phyloP scores from a whole-genome alignment of 768 basidiomycete species.

The Sarcodon sp. region DNA sequence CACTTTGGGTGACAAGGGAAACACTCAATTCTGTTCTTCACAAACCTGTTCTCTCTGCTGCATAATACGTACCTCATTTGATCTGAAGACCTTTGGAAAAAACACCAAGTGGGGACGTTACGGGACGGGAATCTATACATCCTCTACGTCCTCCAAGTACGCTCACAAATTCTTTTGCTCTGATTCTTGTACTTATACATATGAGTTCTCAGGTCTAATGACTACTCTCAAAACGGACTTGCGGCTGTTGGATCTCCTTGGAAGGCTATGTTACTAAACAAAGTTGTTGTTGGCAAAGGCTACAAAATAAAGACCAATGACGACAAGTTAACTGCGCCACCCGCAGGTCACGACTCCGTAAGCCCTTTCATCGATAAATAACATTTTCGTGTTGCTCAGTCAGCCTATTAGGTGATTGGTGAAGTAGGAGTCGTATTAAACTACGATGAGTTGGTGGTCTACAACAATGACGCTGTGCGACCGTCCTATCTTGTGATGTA shows the following conservation, averaged over 20 bases:
- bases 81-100: slow-evolving; percentile 49
- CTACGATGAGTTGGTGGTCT: slow-evolving; percentile 62
- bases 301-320: slow-evolving; percentile 52
- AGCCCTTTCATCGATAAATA: slow-evolving; percentile 12
- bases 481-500: slow-evolving; percentile 65
- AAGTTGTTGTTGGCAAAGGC: slow-evolving; percentile 60
- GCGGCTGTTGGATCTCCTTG: slow-evolving; percentile 21
- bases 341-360: slow-evolving; percentile 56
- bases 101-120: slow-evolving; percentile 70
- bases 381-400: not conserved
- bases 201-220: slow-evolving; percentile 35
- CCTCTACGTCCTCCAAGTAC: slow-evolving; percentile 67
- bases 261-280: slow-evolving; percentile 63
- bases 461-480: slow-evolving; percentile 57
- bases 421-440: slow-evolving; percentile 57
- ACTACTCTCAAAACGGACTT: slow-evolving; percentile 51
- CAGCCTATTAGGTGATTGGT: slow-evolving; percentile 37
- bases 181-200: not conserved
- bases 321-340: slow-evolving; percentile 40
- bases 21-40: slow-evolving; percentile 39
- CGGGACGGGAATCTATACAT: slow-evolving; percentile 61
- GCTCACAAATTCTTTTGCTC: slow-evolving; percentile 5
- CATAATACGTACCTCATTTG: slow-evolving; percentile 53
- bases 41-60: slow-evolving; percentile 47
- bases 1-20: slow-evolving; percentile 49